Base-by-base conservation (phyloP, 306 rosid species). In the Malus sieversii region DNA sequence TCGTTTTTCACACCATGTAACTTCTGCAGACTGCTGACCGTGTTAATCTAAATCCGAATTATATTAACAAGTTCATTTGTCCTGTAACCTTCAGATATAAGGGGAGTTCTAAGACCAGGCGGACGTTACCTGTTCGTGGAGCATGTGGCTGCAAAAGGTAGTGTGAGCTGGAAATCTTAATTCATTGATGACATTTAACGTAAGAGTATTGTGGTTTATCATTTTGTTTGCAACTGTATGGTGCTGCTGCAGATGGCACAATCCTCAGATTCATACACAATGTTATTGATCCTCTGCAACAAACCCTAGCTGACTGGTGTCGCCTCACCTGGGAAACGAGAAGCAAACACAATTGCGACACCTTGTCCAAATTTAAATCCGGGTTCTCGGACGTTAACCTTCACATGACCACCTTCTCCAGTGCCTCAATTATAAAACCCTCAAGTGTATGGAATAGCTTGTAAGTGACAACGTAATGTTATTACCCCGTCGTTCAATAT, bases 81-180 rank as follows among this genome's bases (percentile, higher is more conserved):
- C 58, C 66, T 32, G 4, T 66, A 71, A 51, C 66, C 71, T 80
- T 81, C 76, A 95, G 97, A 95, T 89, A 92, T 90, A 73, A 90
- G 60, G 78, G 79, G 97, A 80, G 97, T 95, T 70, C 83, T 92
- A 38, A 80, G 87, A 76, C 97, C 93, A 5, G 97, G 93, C 63
- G 98, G 97, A 61, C 42, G 81, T 20, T 95, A 90, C 79, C 71
- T 87, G 44, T 92, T 90, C 79, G 84, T 90, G 25, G 98, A 95
- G 78, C 97, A 92, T 35, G 97, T 95, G 25, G 97, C 93, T 48
- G 97, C 97, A 7, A 77, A 85, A 92, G 97, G 97, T 89, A 71
- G 42, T 62, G 63, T 22, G 35, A 55, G 27, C 80, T 66, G 12
- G 82, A 74, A 13, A 58, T 58, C 60, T 74, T 22, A 61, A 45